Percentiles rank a stretch among this genome's conserved stretches.
Conservation (phyloP, 306 rosid genomes). For the Lathyrus oleraceus region DNA sequence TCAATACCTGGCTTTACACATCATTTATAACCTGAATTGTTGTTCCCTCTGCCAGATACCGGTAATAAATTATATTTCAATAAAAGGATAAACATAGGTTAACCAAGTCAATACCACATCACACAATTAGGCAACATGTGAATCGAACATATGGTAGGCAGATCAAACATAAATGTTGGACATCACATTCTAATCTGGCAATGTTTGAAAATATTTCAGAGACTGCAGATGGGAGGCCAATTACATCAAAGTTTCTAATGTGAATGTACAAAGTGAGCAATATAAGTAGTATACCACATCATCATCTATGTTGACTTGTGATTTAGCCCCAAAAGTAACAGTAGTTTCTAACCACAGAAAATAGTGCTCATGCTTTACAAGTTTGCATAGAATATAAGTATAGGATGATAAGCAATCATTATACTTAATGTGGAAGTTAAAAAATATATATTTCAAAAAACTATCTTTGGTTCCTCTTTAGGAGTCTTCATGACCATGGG, state of each 20-base stretch:
- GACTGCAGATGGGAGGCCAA: neutral
- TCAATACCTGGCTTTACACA: neutral
- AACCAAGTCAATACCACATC: slow-evolving; percentile 10
- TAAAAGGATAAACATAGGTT: neutral
- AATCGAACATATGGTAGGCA: slow-evolving; percentile 4
- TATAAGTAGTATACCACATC: slow-evolving; percentile 22
- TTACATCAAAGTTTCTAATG: slow-evolving; percentile 3
- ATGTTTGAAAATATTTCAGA: slow-evolving; percentile 9
- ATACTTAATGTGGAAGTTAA: neutral
- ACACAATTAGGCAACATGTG: slow-evolving; percentile 21
- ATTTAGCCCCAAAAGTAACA: slow-evolving; percentile 1
- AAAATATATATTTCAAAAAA: neutral
- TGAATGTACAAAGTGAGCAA: slow-evolving; percentile 1
- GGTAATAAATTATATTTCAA: slow-evolving; percentile 5
- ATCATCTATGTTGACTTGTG: slow-evolving; percentile 6
- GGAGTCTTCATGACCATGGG: neutral
- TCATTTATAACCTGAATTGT: slow-evolving; percentile 31
- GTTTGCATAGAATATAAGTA: slow-evolving; percentile 7
- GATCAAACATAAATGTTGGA: slow-evolving; percentile 31
- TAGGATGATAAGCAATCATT: neutral
- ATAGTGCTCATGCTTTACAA: slow-evolving; percentile 19
- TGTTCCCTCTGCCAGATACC: slow-evolving; percentile 24
- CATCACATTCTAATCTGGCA: slow-evolving; percentile 27
- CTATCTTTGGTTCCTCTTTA: neutral
- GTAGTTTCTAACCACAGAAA: slow-evolving; percentile 12